A percentile compares a stretch with the other conserved stretches of the same genome.
These are phyloP conservation scores for Sarocladium brachiariae DNA, from an alignment of 2,329 filamentous ascomycete species.

Conservation along the genomic window DNA sequence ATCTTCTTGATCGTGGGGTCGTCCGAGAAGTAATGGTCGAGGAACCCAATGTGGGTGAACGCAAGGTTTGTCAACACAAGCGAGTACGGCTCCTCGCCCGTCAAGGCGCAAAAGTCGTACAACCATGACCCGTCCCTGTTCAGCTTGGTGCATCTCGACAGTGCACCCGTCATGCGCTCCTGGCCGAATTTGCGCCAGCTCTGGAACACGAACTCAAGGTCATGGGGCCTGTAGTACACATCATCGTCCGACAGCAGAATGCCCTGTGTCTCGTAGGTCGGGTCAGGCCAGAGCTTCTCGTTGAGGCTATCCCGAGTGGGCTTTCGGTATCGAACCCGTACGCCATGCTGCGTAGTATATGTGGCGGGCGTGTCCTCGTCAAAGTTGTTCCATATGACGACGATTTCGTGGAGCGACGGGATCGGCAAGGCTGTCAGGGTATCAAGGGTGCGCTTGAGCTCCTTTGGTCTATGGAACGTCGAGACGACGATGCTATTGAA, in stretches of 20 bases:
- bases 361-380: constrained; percentile 16
- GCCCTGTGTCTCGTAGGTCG: constrained; percentile 18
- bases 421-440: constrained; percentile 16
- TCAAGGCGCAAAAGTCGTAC: constrained; percentile 14
- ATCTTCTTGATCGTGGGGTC: constrained; percentile 14
- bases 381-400: constrained; percentile 22
- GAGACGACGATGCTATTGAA: constrained; percentile 19
- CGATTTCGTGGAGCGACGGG: constrained; percentile 21
- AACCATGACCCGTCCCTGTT: constrained; percentile 11
- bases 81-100: constrained; percentile 12
- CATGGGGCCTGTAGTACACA: constrained; percentile 18
- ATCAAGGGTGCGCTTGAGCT: constrained; percentile 18
- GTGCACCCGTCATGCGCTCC: constrained; percentile 15
- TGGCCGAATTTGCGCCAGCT: constrained; percentile 19
- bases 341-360: constrained; percentile 17
- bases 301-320: constrained; percentile 20
- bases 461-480: constrained; percentile 20
- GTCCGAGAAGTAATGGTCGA: constrained; percentile 16
- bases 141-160: constrained; percentile 14
- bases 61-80: constrained; percentile 17
- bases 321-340: constrained; percentile 19
- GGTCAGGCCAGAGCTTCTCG: constrained; percentile 18
- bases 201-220: constrained; percentile 21
- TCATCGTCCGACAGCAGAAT: constrained; percentile 22
- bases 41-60: constrained; percentile 16